Evolutionary conservation across 148 eudicot genomes (phyloP).

Genomic region (Talinum fruticosum): DNA sequence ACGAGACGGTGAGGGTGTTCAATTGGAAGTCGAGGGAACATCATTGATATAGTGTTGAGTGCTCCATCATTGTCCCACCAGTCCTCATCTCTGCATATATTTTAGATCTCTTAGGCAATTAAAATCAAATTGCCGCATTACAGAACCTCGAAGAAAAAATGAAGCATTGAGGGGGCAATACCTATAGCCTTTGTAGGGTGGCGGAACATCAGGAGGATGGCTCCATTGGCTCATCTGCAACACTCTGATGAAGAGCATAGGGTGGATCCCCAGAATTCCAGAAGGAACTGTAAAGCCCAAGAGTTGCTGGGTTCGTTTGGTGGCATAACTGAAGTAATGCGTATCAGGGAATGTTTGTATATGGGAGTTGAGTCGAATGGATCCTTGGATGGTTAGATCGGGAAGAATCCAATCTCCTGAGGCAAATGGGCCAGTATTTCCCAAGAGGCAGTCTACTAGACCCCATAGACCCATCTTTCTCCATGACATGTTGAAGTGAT

Average conservation of each 20-base stretch:
- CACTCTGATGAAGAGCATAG: constrained; percentile 76
- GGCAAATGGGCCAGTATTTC: constrained; percentile 83
- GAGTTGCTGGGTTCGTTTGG: constrained; percentile 64
- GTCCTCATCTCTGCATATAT: constrained; percentile 81
- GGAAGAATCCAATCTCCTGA: constrained; percentile 98
- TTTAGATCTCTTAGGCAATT: too few species aligned
- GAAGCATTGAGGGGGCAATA: constrained; percentile 18
- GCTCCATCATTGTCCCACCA: constrained; percentile 99
- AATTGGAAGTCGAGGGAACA: constrained; percentile 77
- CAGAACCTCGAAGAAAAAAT: too few species aligned
- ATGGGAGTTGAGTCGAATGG: constrained; percentile 57
- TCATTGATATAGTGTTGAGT: constrained; percentile 83
- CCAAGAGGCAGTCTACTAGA: constrained; percentile 64
- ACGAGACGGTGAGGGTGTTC: constrained; percentile 72
- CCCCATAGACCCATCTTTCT: constrained; percentile 67
- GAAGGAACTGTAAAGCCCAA: constrained; percentile 72
- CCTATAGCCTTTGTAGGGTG: constrained; percentile 93
- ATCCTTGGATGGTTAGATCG: constrained; percentile 79
- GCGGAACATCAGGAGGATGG: constrained; percentile 67
- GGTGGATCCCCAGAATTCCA: constrained; percentile 68
- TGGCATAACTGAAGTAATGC: constrained; percentile 91
- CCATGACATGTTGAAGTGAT: constrained; percentile 86
- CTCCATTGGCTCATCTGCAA: constrained; percentile 93
- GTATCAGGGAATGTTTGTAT: constrained; percentile 75
- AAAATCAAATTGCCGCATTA: too few species aligned